Conservation (phyloP, 1,284 basidiomycete genomes). For the Sporisorium exsertum region DNA sequence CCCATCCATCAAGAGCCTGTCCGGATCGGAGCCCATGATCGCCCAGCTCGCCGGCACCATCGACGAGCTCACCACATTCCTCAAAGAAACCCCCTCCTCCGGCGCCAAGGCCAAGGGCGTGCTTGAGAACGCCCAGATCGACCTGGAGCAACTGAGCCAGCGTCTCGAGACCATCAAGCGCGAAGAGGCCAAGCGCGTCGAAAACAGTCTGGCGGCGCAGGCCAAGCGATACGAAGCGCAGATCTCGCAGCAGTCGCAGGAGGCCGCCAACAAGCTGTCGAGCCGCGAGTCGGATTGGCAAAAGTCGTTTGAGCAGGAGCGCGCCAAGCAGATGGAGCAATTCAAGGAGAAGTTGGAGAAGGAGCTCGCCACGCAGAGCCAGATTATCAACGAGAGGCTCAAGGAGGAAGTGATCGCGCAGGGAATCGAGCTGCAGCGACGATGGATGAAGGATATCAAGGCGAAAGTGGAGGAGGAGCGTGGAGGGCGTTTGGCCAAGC, state of each 20-base stretch:
- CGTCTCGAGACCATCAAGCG: conserved; percentile 85
- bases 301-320: conserved; percentile 84
- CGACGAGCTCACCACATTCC: conserved; percentile 87
- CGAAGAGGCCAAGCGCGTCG: conserved; percentile 81
- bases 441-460: conserved; percentile 97
- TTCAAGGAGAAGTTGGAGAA: conserved; percentile 88
- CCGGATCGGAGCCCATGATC: conserved; percentile 86
- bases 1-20: conserved; percentile 81
- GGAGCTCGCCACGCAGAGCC: conserved; percentile 88
- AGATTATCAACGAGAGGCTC: conserved; percentile 86
- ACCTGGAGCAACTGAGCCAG: conserved; percentile 82
- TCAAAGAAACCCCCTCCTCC: conserved; percentile 71
- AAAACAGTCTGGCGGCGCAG: conserved; percentile 75
- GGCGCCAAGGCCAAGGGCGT: conserved; percentile 75
- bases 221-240: conserved; percentile 84
- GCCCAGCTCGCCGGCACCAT: conserved; percentile 92
- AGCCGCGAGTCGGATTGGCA: conserved; percentile 88
- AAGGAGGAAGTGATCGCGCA: conserved; percentile 95
- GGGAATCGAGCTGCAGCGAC: conserved; percentile 94
- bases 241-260: conserved; percentile 84
- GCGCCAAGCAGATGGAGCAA: conserved; percentile 78
- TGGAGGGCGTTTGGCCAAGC: conserved; percentile 91
- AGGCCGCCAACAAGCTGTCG: conserved; percentile 84
- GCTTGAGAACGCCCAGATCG: conserved; percentile 75
- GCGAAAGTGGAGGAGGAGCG: conserved; percentile 95